Evolutionary conservation across 2,329 filamentous ascomycete genomes (phyloP), one percentile per base, ranked within the genome.

Genomic region (Fusarium coicis): DNA sequence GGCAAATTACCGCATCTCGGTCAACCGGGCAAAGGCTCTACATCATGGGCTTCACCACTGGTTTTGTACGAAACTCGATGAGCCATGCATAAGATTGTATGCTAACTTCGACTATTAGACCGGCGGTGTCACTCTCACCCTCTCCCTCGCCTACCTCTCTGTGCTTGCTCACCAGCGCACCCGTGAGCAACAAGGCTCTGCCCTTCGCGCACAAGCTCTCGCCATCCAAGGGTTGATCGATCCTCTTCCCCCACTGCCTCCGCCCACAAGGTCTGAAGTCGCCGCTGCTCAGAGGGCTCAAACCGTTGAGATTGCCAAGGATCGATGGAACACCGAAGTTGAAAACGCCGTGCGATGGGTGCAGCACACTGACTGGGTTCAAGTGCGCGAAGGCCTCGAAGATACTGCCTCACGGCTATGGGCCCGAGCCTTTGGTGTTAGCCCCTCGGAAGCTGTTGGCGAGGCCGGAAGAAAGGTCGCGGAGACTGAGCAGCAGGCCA

Each of bases 271-370:
- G 49, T 83, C 86, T 47, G 86, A 89, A 77, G 80, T 85, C 43
- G 85, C 86, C 52, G 84, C 85, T 42, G 82, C 87, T 57, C 84
- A 88, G 74, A 85, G 87, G 70, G 85, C 87, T 34, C 86, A 86
- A 53, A 83, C 93, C 55, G 79, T 90, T 60, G 92, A 95, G 79
- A 85, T 89, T 40, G 86, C 91, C 76, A 96, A 96, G 84, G 91
- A 93, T 77, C 86, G 89, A 68, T 96, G 93, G 93, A 96, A 96
- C 81, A 82, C 87, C 56, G 93, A 96, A 81, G 82, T 96, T 40
- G 88, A 92, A 80, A 85, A 86, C 68, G 87, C 91, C 57, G 91
- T 93, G 62, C 86, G 85, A 66, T 92, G 89, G 87, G 88, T 90
- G 63, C 90, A 94, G 82, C 86, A 83, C 39, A 90, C 88, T 68